Base-by-base conservation (phyloP, 164 flowering plant species). In the Sedum album region DNA sequence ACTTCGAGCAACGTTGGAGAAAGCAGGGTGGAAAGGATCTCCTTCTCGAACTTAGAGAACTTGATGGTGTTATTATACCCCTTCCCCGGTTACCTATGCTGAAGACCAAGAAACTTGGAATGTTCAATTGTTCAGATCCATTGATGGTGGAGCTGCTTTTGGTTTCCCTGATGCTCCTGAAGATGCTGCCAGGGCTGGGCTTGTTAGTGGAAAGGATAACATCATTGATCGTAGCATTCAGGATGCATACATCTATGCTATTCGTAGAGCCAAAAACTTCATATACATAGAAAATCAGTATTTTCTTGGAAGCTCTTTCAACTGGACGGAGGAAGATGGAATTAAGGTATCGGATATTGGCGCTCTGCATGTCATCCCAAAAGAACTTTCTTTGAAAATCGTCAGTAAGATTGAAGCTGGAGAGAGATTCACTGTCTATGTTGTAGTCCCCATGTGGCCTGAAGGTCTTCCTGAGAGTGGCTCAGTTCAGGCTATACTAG, bases 381-480 rank as follows among this genome's bases (percentile, higher is more conserved):
- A 80, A 46, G 93, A 88, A 79, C 80, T 88, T 6, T 84, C 90
- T 1, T 71, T 88, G 2, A 88, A 88, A 80, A 85, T 88, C 44
- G 85, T 80, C 0, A 86, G 88, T 38, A 88, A 88, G 72, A 86
- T 88, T 7, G 79, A 79, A 67, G 83, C 88, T 15, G 83, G 85
- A 23, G 90, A 88, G 73, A 81, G 86, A 60, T 88, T 88, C 53
- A 62, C 76, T 10, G 90, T 81, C 4, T 88, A 88, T 70, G 70
- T 85, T 39, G 88, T 88, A 71, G 75, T 83, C 38, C 93, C 93
- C n/a, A 82, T 88, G 89, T 85, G 93, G 93, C 90, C 90, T 1
- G 93, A 88, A 70, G 93, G 93, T 8, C 70, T 74, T 36, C 93
- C 93, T 6, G 89, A 85, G 71, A 77, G 83, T 41, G 79, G 17